Percentiles rank a stretch among this genome's conserved stretches.
These are phyloP conservation scores for Starmera dryadoides DNA, from an alignment of 805 yeast species.

Conservation along the genomic window DNA sequence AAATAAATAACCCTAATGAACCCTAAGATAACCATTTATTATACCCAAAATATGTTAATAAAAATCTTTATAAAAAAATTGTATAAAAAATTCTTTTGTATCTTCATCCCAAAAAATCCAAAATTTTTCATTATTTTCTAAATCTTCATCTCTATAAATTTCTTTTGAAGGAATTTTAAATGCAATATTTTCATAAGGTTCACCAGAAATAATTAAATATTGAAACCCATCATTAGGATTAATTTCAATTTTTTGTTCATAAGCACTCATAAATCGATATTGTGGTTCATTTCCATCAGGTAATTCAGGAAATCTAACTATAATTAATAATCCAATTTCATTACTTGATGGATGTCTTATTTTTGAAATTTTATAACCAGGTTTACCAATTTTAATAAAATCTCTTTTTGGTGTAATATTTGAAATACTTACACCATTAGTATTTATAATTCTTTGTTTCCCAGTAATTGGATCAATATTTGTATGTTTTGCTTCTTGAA, in stretches of 20 bases:
- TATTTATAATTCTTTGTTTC: slow-evolving; percentile 22
- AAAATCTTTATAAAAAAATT: slow-evolving; percentile 43
- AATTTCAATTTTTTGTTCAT: slow-evolving; percentile 55
- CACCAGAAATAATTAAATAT: slow-evolving; percentile 76
- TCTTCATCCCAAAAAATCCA: slow-evolving; percentile 78
- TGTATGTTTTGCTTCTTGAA: slow-evolving; percentile 13
- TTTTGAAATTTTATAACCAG: slow-evolving; percentile 61
- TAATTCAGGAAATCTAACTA: slow-evolving; percentile 47
- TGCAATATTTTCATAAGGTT: slow-evolving; percentile 81
- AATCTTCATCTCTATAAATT: slow-evolving; percentile 31
- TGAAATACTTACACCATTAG: slow-evolving; percentile 4
- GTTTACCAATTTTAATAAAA: slow-evolving; percentile 62
- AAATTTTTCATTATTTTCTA: slow-evolving; percentile 28
- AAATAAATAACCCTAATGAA: no score
- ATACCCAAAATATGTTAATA: background rate
- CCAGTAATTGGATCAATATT: slow-evolving; percentile 6
- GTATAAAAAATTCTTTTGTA: slow-evolving; percentile 60
- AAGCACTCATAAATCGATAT: slow-evolving; percentile 70
- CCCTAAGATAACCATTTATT: no score
- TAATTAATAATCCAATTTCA: slow-evolving; percentile 59
- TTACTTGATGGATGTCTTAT: slow-evolving; percentile 54
- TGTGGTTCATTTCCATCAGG: slow-evolving; percentile 43
- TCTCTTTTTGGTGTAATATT: slow-evolving; percentile 29
- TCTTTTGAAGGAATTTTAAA: slow-evolving; percentile 63
- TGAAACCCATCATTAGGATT: slow-evolving; percentile 44